Conservation (phyloP, 805 yeast species). For the Metschnikowia hibisci region DNA sequence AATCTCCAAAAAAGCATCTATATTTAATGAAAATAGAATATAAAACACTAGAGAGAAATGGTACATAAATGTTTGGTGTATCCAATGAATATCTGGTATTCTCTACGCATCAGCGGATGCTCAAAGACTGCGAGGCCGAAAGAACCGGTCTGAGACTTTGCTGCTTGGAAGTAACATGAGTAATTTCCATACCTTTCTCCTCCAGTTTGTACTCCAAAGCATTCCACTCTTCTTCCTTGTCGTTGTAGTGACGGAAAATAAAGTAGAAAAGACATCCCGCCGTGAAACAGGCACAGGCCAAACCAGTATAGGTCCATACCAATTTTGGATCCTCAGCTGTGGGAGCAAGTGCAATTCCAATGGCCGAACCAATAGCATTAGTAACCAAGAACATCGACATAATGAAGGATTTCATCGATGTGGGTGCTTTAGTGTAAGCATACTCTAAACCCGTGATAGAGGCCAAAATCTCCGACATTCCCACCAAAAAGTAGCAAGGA, state of each 20-base stretch:
- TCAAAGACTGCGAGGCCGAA: conserved; percentile 1
- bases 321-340: conserved; percentile 65
- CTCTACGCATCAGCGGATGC: conserved; percentile 3
- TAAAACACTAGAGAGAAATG: no score
- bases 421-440: conserved; percentile 18
- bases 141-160: background rate
- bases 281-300: conserved; percentile 53
- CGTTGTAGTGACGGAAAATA: conserved; percentile 51
- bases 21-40: no score
- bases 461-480: conserved; percentile 13
- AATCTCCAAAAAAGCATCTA: background rate
- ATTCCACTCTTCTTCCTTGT: conserved; percentile 54
- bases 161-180: background rate
- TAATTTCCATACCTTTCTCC: conserved; percentile 2
- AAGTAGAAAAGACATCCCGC: conserved; percentile 62
- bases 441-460: conserved; percentile 18
- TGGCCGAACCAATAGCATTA: conserved; percentile 69
- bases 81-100: no score
- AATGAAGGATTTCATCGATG: conserved; percentile 16
- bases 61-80: no score
- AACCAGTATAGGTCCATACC: conserved; percentile 63
- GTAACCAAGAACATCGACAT: conserved; percentile 55
- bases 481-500: conserved; percentile 12
- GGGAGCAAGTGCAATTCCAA: conserved; percentile 57
- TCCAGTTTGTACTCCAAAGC: conserved; percentile 36